Evolutionary conservation across 179 eudicot genomes (phyloP).

Genomic region (Heliamphora ciliata): DNA sequence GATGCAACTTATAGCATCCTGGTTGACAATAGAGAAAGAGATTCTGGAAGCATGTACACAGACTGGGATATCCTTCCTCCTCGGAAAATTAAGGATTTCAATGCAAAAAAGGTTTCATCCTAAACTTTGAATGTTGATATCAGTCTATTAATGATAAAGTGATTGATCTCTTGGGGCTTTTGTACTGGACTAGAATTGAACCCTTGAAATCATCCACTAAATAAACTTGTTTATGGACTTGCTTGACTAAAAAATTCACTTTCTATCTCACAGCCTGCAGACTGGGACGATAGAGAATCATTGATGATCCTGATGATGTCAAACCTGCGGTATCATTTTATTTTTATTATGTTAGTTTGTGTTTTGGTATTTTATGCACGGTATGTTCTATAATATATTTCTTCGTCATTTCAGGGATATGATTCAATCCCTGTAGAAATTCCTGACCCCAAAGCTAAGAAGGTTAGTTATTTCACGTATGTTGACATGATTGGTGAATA

Average conservation of each 20-base stretch:
- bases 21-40: slow-evolving; percentile 67
- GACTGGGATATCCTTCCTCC: slow-evolving; percentile 94
- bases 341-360: neutral
- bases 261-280: slow-evolving; percentile 45
- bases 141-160: neutral
- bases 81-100: slow-evolving; percentile 50
- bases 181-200: slow-evolving; percentile 11
- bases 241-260: slow-evolving; percentile 5
- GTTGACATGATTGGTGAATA: neutral
- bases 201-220: neutral
- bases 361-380: neutral
- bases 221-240: neutral
- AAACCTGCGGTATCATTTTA: slow-evolving; percentile 59
- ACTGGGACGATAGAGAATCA: slow-evolving; percentile 83
- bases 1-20: slow-evolving; percentile 70
- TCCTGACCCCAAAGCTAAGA: slow-evolving; percentile 62
- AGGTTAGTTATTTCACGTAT: slow-evolving; percentile 32
- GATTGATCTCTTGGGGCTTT: neutral
- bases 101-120: slow-evolving; percentile 66
- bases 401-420: slow-evolving; percentile 46
- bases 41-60: slow-evolving; percentile 75
- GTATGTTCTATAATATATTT: slow-evolving; percentile 12
- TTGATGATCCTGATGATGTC: slow-evolving; percentile 49
- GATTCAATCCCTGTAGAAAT: slow-evolving; percentile 60
- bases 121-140: slow-evolving; percentile 9